These are phyloP conservation scores for Orbilia quercus DNA, from an alignment of 2,329 filamentous ascomycete species.

Conservation along the genomic window DNA sequence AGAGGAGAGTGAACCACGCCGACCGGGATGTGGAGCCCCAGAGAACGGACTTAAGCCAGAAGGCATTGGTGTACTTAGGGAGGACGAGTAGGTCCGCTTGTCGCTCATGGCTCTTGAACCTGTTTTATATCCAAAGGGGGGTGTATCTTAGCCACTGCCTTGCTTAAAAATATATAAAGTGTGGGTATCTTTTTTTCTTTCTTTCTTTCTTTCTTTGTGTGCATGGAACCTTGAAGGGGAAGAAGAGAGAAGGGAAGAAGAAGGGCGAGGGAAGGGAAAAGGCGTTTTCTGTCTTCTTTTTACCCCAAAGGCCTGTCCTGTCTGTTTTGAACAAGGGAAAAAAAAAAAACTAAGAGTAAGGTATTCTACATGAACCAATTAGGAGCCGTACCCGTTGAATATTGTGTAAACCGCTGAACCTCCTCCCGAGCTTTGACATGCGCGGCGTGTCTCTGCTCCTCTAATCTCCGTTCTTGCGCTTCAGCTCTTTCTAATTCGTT, in stretches of 20 bases:
- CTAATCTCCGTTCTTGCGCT: constrained; percentile 56
- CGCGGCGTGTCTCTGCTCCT: constrained; percentile 51
- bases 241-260: constrained; percentile 8
- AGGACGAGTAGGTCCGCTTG: constrained; percentile 47
- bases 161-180: constrained; percentile 32
- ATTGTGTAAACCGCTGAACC: constrained; percentile 55
- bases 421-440: constrained; percentile 56
- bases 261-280: constrained; percentile 27
- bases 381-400: constrained; percentile 56
- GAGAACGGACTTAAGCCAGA: constrained; percentile 54
- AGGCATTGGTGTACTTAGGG: constrained; percentile 51
- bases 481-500: constrained; percentile 55
- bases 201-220: constrained; percentile 13
- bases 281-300: constrained; percentile 52
- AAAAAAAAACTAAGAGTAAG: constrained; percentile 39
- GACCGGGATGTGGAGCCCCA: constrained; percentile 53
- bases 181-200: no score
- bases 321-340: constrained; percentile 31
- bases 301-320: constrained; percentile 38
- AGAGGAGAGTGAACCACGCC: constrained; percentile 50
- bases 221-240: constrained; percentile 39
- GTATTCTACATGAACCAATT: constrained; percentile 57
- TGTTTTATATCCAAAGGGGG: constrained; percentile 48
- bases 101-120: constrained; percentile 51
- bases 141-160: constrained; percentile 50